Evolutionary conservation across 2,329 filamentous ascomycete species (phyloP), one percentile per base, ranked within the genome.

Genomic region (Trichoderma sp.): DNA sequence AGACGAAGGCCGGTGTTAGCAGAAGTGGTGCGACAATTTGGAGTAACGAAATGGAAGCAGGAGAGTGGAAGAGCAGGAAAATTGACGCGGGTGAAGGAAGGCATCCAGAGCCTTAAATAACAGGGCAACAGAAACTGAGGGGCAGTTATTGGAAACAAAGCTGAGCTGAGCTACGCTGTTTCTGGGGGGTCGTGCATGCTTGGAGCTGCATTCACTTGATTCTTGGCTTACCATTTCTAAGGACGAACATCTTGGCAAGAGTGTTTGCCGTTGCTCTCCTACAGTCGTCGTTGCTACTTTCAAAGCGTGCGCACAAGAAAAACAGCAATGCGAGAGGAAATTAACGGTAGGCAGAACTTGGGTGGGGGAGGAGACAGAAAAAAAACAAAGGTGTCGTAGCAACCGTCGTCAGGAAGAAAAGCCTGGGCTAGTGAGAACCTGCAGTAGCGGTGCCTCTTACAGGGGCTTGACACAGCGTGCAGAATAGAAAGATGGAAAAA

Each of bases 151-250:
- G 68, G 31, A 27, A 49, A 56, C 40, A 43, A 43, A 19, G 40
- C 16, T 14, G 40, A 19, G 43, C 47, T 21, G 21, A 43, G 35
- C 66, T 43, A 58, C 56, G 43, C 31, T 21, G 29, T 43, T 35
- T 29, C 47, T 49, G 68, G 35, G 68, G 55, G 66, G 24, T 49
- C 33, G 11, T 35, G 55, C 35, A 35, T 53, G 52, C 53, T 49
- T n/a, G 21, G 29, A 27, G 40, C 10, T 14, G 21, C 47, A 40
- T 63, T 58, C 63, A 59, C 16, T 43, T 4, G 33, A 14, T 14
- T 33, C n/a, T 67, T 66, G 52, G 79, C 78, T 73, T 75, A 80
- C 79, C 78, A 74, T 80, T 80, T 72, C 79, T 76, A 68, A 80
- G 76, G 74, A 80, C 79, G 72, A 80, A 80, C 79, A 80, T 80